A percentile compares a stretch with the other conserved stretches of the same genome.
Conservation (phyloP, 768 basidiomycete genomes). For the Rhizopogon vinicolor region DNA sequence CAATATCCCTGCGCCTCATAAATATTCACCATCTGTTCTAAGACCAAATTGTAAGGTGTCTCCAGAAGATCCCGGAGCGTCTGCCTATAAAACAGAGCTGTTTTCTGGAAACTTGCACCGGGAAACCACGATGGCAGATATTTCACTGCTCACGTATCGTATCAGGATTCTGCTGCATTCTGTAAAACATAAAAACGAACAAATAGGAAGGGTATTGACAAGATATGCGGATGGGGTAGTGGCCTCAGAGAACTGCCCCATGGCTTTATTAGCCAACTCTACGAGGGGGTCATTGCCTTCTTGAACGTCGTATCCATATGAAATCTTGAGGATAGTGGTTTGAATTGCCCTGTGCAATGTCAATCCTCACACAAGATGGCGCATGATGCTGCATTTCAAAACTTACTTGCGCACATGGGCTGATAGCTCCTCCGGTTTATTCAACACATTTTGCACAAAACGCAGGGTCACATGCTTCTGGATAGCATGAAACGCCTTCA, state of each 20-base stretch:
- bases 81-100: conserved; percentile 3
- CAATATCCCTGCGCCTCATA: too few species aligned
- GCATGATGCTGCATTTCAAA: too few species aligned
- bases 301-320: conserved; percentile 31
- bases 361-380: background rate
- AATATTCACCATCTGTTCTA: conserved; percentile 12
- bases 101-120: conserved; percentile 14
- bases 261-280: conserved; percentile 19
- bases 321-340: conserved; percentile 28
- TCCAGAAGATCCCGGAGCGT: conserved; percentile 1
- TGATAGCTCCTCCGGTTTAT: conserved; percentile 1
- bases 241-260: conserved; percentile 8
- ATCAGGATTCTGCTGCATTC: background rate
- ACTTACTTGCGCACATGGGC: conserved; percentile 12
- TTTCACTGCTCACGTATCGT: conserved; percentile 1
- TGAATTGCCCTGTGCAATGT: conserved; percentile 24
- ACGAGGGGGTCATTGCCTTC: conserved; percentile 28
- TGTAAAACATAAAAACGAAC: background rate
- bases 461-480: conserved; percentile 4
- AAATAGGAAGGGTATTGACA: conserved; percentile 6
- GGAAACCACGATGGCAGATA: conserved; percentile 19
- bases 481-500: conserved; percentile 1
- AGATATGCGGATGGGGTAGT: conserved; percentile 7
- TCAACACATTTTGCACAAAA: conserved; percentile 3
- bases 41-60: conserved; percentile 5